Percentiles rank a stretch among this genome's conserved stretches.
Conservation (phyloP, 441 rosid genomes). For the Bruguiera hainesii region DNA sequence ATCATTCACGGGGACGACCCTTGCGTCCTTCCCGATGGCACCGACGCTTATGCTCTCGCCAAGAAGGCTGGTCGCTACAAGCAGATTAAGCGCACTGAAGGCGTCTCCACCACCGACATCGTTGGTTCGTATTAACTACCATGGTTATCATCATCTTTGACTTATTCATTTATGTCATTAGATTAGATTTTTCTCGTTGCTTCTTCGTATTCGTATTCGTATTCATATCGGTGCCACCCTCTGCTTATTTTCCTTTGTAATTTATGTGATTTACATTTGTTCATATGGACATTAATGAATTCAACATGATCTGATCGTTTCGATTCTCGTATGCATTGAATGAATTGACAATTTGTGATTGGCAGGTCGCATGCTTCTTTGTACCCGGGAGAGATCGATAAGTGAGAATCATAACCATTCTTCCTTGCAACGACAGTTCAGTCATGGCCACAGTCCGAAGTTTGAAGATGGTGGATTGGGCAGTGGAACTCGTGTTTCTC, state of each 20-base stretch:
- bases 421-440: constrained; percentile 70
- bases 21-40: constrained; percentile 63
- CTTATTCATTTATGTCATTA: not conserved
- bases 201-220: not conserved
- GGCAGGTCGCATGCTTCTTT: constrained; percentile 73
- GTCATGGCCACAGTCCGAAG: constrained; percentile 60
- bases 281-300: too few species aligned
- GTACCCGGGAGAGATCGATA: constrained; percentile 63
- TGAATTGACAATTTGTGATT: not conserved
- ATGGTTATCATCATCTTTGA: constrained; percentile 1
- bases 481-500: constrained; percentile 60
- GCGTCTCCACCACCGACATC: constrained; percentile 63
- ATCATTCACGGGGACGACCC: constrained; percentile 69
- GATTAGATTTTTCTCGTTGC: not conserved
- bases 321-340: not conserved
- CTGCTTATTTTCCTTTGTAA: too few species aligned
- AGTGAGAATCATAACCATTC: constrained; percentile 52
- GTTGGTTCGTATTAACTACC: constrained; percentile 32
- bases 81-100: constrained; percentile 74
- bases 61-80: constrained; percentile 66
- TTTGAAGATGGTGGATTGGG: constrained; percentile 58
- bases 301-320: too few species aligned
- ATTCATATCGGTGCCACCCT: too few species aligned
- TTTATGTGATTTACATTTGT: too few species aligned
- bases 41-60: constrained; percentile 63